Evolutionary conservation across 192 early-diverging fungal genomes (phyloP).

Genomic region (Podila minutissima): DNA sequence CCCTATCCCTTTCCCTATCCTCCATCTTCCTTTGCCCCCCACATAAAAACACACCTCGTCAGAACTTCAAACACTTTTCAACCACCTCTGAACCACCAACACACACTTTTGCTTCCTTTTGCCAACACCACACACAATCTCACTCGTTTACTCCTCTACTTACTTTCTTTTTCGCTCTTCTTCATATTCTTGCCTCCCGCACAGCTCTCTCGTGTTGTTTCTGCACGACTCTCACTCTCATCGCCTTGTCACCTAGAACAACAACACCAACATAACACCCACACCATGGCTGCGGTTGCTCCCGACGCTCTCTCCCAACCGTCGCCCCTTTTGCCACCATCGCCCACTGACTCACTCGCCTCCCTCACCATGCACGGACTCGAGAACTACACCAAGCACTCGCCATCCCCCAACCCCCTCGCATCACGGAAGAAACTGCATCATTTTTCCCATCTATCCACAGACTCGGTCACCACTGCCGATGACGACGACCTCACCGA

Average conservation of each 20-base stretch:
- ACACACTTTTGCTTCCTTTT: background rate
- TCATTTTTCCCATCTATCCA: conserved; percentile 23
- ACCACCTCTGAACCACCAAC: too few relatives aligned
- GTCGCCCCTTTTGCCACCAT: background rate
- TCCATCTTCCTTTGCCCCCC: background rate
- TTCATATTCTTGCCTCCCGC: background rate
- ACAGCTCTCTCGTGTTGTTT: background rate
- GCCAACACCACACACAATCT: conserved; percentile 1
- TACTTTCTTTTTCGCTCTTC: background rate
- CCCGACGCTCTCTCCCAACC: background rate
- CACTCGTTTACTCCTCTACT: background rate
- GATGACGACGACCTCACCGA: conserved; percentile 33
- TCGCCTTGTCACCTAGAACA: too few relatives aligned
- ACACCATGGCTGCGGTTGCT: background rate
- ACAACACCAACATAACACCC: too few relatives aligned
- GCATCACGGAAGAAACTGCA: background rate
- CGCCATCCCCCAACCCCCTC: background rate
- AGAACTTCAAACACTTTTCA: too few relatives aligned
- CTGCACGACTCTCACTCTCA: background rate
- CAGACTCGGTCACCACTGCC: conserved; percentile 17
- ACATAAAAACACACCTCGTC: too few relatives aligned
- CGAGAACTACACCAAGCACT: background rate
- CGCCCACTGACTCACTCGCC: background rate
- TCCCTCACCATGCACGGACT: conserved; percentile 1
- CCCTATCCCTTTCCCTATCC: background rate